Evolutionary conservation across 2,329 filamentous ascomycete genomes (phyloP), one percentile per base, ranked within the genome.

Genomic region (Sordariomycetes sp.): DNA sequence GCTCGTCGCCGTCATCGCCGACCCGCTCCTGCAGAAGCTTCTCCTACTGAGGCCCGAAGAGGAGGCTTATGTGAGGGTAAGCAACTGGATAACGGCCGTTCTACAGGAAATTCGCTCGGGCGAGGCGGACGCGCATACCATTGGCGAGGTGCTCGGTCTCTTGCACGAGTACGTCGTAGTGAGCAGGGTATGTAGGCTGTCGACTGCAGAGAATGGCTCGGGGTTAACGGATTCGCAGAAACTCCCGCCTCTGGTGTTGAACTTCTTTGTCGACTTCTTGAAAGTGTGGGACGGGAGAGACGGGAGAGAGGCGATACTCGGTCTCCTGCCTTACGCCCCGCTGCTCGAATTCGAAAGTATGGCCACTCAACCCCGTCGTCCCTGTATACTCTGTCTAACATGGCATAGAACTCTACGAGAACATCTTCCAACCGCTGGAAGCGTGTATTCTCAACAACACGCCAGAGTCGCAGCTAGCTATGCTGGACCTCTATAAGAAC

Each of bases 11-110:
- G 83, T 89, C 3, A 74, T 95, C 16, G 82, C 81, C 1, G 88
- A 95, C 65, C 87, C 87, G 3, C 74, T 95, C 34, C 79, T 93
- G 1, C 89, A 93, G 68, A 94, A 93, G 66, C 76, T 93, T 25
- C 73, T 90, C 37, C 72, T 88, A n/a, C 72, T 89, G 34, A 79
- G 81, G 55, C 80, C 85, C 1, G 78, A 81, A 40, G 71, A 74
- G 18, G 74, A 77, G 54, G 76, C 76, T 14, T 71, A 75, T 32
- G 72, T 73, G 55, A 75, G 84, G n/a, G 74, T 84, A 51, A 74
- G 78, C 51, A 79, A 80, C 63, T 87, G 84, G 84, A 67, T 87
- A 50, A 68, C 73, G 53, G 78, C 82, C 1, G 78, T 77, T 53
- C 72, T 85, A 14, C 75, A 79, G 56, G 82, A 85, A 60, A 75